A percentile compares a stretch with the other conserved stretches of the same genome.
Conservation (phyloP, 225 moss, liverwort and hornwort species). For the Pleurozium schreberi region DNA sequence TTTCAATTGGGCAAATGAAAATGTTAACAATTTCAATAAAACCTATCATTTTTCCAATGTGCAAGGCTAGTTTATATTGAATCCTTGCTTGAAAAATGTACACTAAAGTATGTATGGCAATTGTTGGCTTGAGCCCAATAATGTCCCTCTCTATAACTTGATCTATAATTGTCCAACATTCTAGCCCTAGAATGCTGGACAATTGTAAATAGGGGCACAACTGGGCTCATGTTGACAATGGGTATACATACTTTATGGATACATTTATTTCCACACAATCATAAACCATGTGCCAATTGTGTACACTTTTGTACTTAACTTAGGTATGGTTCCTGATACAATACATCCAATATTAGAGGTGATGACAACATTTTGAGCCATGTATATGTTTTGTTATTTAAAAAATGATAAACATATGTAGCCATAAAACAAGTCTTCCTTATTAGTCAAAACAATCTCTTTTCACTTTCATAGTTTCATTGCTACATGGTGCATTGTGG, state of each 20-base stretch:
- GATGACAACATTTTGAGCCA: background rate
- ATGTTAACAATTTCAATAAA: background rate
- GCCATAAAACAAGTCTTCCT: background rate
- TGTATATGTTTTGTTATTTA: background rate
- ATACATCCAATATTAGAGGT: background rate
- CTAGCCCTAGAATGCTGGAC: accelerated
- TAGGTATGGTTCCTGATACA: background rate
- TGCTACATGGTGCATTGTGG: accelerated
- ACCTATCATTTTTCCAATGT: background rate
- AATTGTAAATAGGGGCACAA: background rate
- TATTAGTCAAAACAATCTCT: background rate
- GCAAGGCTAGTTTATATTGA: accelerated
- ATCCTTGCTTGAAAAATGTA: background rate
- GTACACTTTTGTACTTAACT: background rate
- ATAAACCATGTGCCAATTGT: background rate
- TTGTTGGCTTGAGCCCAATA: accelerated
- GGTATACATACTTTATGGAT: accelerated
- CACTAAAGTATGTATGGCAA: background rate
- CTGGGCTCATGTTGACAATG: accelerated
- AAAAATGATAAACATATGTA: background rate
- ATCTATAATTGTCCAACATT: accelerated
- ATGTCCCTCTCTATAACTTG: accelerated
- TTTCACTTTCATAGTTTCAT: background rate
- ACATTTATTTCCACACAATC: background rate
- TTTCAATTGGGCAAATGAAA: background rate